Percentiles rank a stretch among this genome's conserved stretches.
Conservation (phyloP, 2,329 filamentous ascomycete species). For the Lasiodiplodia theobromae region DNA sequence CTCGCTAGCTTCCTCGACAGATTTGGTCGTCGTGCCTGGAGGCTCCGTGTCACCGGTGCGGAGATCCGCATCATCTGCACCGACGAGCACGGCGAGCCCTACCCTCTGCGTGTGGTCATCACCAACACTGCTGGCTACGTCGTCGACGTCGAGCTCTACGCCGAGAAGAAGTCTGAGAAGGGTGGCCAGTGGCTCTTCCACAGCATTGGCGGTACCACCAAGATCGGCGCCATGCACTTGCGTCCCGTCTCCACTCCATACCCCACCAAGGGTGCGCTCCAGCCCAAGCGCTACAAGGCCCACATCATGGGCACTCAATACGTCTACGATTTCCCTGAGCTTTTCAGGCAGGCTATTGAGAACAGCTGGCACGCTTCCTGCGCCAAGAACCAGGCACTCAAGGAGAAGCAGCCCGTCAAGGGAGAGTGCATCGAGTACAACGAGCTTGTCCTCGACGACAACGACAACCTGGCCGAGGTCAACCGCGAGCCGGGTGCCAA, state of each 20-base stretch:
- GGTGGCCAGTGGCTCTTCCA: slow-evolving; percentile 96
- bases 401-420: slow-evolving; percentile 79
- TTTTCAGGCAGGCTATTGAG: slow-evolving; percentile 97
- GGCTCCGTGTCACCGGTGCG: slow-evolving; percentile 93
- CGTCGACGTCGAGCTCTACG: slow-evolving; percentile 96
- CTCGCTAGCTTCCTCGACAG: slow-evolving; percentile 95
- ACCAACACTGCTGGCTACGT: slow-evolving; percentile 98
- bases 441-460: slow-evolving; percentile 93
- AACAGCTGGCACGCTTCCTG: slow-evolving; percentile 87
- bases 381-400: slow-evolving; percentile 74
- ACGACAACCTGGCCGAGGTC: slow-evolving; percentile 90
- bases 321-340: slow-evolving; percentile 99
- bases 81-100: slow-evolving; percentile 81
- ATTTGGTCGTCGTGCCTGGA: slow-evolving; percentile 93
- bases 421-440: slow-evolving; percentile 94
- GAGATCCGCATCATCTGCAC: slow-evolving; percentile 99
- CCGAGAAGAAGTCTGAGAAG: slow-evolving; percentile 97
- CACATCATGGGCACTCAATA: slow-evolving; percentile 99
- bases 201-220: slow-evolving; percentile 92
- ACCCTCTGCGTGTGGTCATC: slow-evolving; percentile 94
- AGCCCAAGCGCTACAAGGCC: slow-evolving; percentile 99
- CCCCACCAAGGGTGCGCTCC: slow-evolving; percentile 96
- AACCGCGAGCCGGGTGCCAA: slow-evolving; percentile 95
- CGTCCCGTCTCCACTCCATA: slow-evolving; percentile 91
- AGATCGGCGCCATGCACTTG: slow-evolving; percentile 94